A percentile compares a stretch with the other conserved stretches of the same genome.
These are phyloP conservation scores for Prunus campanulata DNA, from an alignment of 306 rosid genomes.

Conservation along the genomic window DNA sequence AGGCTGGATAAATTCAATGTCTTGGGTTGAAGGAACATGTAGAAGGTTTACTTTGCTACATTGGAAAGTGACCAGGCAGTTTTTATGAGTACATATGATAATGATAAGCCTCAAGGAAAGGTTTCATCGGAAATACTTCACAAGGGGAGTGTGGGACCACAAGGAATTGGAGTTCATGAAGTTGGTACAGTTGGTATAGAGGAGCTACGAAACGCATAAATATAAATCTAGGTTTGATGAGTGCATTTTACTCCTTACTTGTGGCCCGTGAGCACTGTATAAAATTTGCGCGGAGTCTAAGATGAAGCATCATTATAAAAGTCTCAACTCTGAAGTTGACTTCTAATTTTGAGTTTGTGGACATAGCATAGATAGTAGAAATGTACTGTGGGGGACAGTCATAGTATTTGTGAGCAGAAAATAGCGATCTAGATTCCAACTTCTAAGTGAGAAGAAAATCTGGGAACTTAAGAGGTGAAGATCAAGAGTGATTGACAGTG, in stretches of 20 bases:
- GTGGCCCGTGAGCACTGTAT: background rate
- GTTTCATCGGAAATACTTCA: background rate
- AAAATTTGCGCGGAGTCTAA: background rate
- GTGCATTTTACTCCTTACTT: background rate
- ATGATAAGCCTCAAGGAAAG: background rate
- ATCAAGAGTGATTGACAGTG: too few relatives aligned
- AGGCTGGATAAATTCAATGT: background rate
- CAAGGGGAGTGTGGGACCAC: background rate
- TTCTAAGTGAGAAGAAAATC: background rate
- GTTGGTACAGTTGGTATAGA: background rate
- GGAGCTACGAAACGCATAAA: background rate
- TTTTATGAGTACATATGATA: background rate
- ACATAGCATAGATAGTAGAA: background rate
- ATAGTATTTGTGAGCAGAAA: background rate
- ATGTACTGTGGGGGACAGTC: background rate
- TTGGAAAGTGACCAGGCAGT: background rate
- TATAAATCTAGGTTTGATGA: background rate
- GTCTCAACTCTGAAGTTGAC: background rate
- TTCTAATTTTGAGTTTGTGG: background rate
- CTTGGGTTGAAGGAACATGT: background rate
- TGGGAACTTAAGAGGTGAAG: too few relatives aligned
- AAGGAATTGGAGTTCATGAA: slow-evolving; percentile 6
- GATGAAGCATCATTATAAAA: background rate
- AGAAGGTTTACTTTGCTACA: background rate
- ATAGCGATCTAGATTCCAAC: background rate